A percentile compares a stretch with the other conserved stretches of the same genome.
These are phyloP conservation scores for Thielaviopsis ethacetica DNA, from an alignment of 2,329 filamentous ascomycete species.

Conservation along the genomic window DNA sequence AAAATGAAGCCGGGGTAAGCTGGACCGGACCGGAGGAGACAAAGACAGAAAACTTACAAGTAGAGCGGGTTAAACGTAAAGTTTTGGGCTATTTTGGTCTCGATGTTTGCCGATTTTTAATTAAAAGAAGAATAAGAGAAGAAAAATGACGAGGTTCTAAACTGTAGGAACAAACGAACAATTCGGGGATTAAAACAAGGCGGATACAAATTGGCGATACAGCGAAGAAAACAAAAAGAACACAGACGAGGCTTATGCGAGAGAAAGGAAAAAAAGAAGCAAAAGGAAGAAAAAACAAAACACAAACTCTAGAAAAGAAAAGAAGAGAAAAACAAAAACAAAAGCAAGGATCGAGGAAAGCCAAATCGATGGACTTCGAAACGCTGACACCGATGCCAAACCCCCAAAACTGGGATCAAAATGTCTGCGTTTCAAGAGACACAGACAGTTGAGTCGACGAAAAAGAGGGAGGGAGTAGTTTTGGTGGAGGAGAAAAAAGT, in stretches of 20 bases:
- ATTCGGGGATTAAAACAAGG: not conserved
- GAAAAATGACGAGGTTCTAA: not conserved
- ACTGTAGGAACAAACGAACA: not conserved
- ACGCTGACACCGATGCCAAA: not conserved
- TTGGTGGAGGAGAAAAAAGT: too few relatives aligned
- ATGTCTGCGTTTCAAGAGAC: not conserved
- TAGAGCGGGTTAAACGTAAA: not conserved
- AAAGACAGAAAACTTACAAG: not conserved
- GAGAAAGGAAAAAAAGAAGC: not conserved
- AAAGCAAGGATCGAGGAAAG: not conserved
- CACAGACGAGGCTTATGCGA: not conserved
- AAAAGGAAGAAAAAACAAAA: not conserved
- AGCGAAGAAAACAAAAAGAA: not conserved
- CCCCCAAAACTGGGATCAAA: not conserved
- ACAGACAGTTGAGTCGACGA: not conserved
- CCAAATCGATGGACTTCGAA: not conserved
- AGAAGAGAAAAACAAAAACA: not conserved
- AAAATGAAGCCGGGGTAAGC: not conserved
- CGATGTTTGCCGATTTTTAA: not conserved
- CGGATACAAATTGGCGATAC: not conserved
- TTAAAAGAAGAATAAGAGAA: not conserved
- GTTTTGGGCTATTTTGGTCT: not conserved
- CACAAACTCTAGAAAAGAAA: conserved; percentile 1
- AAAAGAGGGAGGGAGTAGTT: too few relatives aligned
- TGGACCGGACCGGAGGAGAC: too few relatives aligned